Base-by-base conservation (phyloP, 1,284 basidiomycete species). In the Naganishia sp. region DNA sequence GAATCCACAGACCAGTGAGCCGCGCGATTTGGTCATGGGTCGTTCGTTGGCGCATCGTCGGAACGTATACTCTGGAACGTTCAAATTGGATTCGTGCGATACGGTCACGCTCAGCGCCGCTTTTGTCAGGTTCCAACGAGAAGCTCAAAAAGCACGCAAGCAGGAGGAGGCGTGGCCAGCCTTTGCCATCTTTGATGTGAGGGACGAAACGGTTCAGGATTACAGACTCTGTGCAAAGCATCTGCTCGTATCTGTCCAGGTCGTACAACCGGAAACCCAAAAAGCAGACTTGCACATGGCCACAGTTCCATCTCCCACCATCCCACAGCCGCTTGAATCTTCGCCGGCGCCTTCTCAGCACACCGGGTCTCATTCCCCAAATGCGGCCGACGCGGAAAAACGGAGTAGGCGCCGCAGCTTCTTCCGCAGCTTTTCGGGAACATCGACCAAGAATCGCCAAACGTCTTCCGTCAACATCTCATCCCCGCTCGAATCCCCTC, bases 351-450 rank as follows among this genome's bases (percentile, higher is more conserved):
- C 36, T 23, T 7, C 43, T 1, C 25, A 23, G 1, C 36, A 6
- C 1, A 10, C 6, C 25, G 4, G 10, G 18, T 16, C 13, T 2
- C 42, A 50, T 11, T 3, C 48, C 10, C 25, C 59, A 15, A 16
- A 15, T 2, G 3, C 48, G 5, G 1, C 48, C 21, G 59, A 61
- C 42, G 39, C 59, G 7, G 59, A 61, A 10, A 61, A 52, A 28
- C 48, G 48, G 16, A 61, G 50, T 44, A 61, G 59, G 18, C 59
- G 59, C 4, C 59, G 59, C 36, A 61, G 59, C 59, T 61, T 61
- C 45, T 61, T 61, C 16, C 59, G 48, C 50, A 61, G 59, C 36
- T 61, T 61, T 42, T 61, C 59, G 10, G 59, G 59, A 4, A 25
- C 48, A 18, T 61, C 59, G n/a, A 52, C n/a, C 59, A 61, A 61